Evolutionary conservation across 441 rosid species (phyloP).

Genomic region (Brassica hybrid): DNA sequence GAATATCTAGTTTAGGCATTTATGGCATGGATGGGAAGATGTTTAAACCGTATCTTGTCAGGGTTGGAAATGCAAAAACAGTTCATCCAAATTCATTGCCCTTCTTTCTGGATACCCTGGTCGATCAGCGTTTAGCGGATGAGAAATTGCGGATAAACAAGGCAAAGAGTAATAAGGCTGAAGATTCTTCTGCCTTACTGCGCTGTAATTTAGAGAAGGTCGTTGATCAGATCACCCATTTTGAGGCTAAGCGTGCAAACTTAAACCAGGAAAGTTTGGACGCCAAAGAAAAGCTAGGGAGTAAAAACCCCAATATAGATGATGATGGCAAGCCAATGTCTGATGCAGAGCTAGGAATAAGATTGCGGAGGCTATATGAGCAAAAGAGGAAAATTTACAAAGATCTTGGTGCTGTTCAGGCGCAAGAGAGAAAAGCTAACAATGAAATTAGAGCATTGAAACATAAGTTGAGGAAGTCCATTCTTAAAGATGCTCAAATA

Average conservation of each 20-base stretch:
- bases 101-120: constrained; percentile 88
- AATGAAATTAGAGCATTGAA: constrained; percentile 74
- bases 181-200: constrained; percentile 60
- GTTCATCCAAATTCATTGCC: constrained; percentile 90
- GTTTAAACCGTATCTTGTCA: constrained; percentile 94
- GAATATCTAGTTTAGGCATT: constrained; percentile 84
- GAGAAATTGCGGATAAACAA: constrained; percentile 60
- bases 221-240: constrained; percentile 76
- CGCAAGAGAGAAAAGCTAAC: constrained; percentile 76
- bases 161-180: constrained; percentile 53
- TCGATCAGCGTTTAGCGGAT: constrained; percentile 85
- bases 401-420: constrained; percentile 88
- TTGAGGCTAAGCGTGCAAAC: constrained; percentile 95
- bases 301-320: constrained; percentile 50
- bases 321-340: constrained; percentile 68
- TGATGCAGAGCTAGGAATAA: constrained; percentile 69
- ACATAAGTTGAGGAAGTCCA: constrained; percentile 79
- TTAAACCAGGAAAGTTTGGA: constrained; percentile 66
- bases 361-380: constrained; percentile 79
- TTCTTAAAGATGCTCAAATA: constrained; percentile 94
- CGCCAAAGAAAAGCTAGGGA: constrained; percentile 52
- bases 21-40: constrained; percentile 86
- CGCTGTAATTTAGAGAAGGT: constrained; percentile 87
- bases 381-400: constrained; percentile 86
- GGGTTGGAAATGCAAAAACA: constrained; percentile 97